Evolutionary conservation across 306 rosid species (phyloP).

Genomic region (Clitoria ternatea): DNA sequence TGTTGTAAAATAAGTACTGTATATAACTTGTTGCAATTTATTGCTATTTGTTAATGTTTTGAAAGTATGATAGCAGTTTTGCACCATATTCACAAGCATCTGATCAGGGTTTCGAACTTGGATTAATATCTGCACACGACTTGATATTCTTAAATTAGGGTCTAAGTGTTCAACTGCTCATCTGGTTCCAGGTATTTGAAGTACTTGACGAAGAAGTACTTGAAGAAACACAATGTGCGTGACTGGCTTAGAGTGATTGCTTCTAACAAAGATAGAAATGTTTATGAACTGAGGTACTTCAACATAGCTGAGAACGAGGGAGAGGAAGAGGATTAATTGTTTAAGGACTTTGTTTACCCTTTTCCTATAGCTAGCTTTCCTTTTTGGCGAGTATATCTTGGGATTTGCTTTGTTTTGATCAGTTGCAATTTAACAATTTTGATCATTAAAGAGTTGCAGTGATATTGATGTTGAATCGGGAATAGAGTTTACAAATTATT

Average conservation of each 20-base stretch:
- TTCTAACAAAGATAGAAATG: slow-evolving; percentile 44
- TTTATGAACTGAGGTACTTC: slow-evolving; percentile 46
- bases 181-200: slow-evolving; percentile 31
- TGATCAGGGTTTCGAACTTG: background rate
- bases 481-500: background rate
- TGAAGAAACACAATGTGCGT: slow-evolving; percentile 51
- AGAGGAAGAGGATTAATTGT: slow-evolving; percentile 42
- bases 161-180: background rate
- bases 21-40: background rate
- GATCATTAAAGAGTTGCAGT: background rate
- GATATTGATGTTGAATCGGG: background rate
- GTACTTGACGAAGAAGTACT: slow-evolving; percentile 49
- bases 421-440: slow-evolving; percentile 18
- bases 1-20: background rate
- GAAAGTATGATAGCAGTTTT: background rate
- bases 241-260: slow-evolving; percentile 56
- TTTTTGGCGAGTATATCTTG: slow-evolving; percentile 25
- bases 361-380: slow-evolving; percentile 21
- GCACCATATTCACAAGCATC: background rate
- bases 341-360: background rate
- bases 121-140: background rate
- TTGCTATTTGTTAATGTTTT: background rate
- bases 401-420: slow-evolving; percentile 15
- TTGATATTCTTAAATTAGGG: background rate
- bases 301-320: slow-evolving; percentile 52